Percentiles rank a stretch among this genome's conserved stretches.
Evolutionary conservation across 345 rosid species (phyloP).

Genomic region (Citrus maxima): DNA sequence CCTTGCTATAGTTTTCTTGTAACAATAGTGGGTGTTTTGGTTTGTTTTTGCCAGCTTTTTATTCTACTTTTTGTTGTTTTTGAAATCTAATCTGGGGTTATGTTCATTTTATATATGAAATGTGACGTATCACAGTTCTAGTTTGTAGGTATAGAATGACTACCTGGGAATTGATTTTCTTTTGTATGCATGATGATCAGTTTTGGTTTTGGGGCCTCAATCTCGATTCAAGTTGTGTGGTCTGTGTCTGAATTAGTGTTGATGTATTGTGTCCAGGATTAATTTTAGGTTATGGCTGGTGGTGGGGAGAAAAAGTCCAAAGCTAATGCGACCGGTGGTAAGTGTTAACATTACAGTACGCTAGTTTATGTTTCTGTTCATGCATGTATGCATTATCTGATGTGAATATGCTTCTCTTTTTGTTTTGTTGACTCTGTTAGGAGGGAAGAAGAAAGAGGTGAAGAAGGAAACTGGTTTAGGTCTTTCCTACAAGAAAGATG

Average conservation of each 20-base stretch:
- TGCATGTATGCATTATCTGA: background rate
- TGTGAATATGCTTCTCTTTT: background rate
- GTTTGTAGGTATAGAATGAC: background rate
- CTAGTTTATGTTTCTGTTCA: background rate
- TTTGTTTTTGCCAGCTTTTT: background rate
- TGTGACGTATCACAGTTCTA: background rate
- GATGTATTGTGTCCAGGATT: background rate
- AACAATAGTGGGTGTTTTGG: background rate
- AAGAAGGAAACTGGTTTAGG: slow-evolving; percentile 96
- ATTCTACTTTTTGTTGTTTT: background rate
- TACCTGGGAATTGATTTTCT: background rate
- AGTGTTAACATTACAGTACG: background rate
- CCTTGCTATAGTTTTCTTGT: background rate
- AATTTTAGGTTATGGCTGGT: slow-evolving; percentile 29
- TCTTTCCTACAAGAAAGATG: slow-evolving; percentile 75
- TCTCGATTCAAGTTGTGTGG: background rate
- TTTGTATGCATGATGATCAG: background rate
- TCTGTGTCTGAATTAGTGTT: background rate
- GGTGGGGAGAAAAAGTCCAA: slow-evolving; percentile 19
- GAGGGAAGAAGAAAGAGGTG: slow-evolving; percentile 89
- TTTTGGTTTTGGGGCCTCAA: background rate
- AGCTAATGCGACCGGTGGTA: slow-evolving; percentile 16
- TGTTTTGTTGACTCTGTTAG: slow-evolving; percentile 14
- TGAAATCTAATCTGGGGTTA: background rate
- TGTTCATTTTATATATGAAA: background rate